Conservation (phyloP, 2,329 filamentous ascomycete genomes). For the Tolypocladium album region DNA sequence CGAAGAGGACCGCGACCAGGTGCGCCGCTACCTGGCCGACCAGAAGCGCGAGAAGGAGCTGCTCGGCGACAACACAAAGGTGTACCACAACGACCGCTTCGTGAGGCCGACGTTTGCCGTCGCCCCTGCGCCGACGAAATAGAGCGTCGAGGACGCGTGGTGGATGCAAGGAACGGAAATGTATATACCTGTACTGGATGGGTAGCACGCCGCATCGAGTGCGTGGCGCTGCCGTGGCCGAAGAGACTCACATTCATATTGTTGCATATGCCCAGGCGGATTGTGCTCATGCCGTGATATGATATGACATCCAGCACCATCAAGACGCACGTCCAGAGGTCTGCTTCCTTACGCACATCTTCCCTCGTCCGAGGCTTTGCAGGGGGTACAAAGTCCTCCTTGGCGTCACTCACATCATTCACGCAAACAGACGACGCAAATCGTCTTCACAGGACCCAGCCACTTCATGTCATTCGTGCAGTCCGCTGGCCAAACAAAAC, state of each 20-base stretch:
- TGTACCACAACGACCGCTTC: constrained; percentile 86
- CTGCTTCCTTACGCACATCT: neutral
- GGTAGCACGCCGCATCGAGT: neutral
- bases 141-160: constrained; percentile 10
- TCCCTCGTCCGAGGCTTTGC: too few relatives aligned
- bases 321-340: neutral
- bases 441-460: neutral
- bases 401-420: neutral
- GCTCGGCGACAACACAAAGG: constrained; percentile 69
- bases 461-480: neutral
- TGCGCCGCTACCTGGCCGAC: constrained; percentile 76
- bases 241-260: neutral
- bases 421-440: neutral
- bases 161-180: neutral
- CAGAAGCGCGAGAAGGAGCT: constrained; percentile 85
- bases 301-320: neutral
- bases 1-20: constrained; percentile 92
- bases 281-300: neutral
- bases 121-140: constrained; percentile 55
- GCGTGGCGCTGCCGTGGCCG: neutral
- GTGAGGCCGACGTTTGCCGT: constrained; percentile 72
- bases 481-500: neutral
- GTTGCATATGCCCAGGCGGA: neutral
- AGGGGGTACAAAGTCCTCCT: too few relatives aligned
- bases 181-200: constrained; percentile 5